A percentile compares a stretch with the other conserved stretches of the same genome.
Evolutionary conservation across 1,139 yeast genomes (phyloP).

Genomic region (Debaryomycetaceae sp.): DNA sequence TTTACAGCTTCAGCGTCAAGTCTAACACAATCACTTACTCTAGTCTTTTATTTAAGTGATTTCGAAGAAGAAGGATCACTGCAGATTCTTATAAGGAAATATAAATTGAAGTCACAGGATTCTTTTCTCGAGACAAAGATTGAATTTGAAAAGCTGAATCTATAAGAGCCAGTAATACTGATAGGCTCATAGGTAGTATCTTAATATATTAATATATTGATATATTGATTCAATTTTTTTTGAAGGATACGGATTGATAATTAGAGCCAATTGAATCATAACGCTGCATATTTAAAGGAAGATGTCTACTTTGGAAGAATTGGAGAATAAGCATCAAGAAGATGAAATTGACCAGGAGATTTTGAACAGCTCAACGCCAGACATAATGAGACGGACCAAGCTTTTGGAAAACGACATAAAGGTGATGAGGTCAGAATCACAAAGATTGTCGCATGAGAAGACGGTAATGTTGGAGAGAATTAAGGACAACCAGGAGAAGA

Average conservation of each 20-base stretch:
- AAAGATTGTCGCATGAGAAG: constrained; percentile 88
- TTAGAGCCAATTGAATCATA: not conserved
- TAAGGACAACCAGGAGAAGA: constrained; percentile 94
- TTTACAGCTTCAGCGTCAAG: too few species aligned
- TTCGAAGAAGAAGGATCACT: too few species aligned
- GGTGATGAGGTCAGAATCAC: constrained; percentile 90
- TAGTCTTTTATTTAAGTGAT: too few species aligned
- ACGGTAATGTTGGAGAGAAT: constrained; percentile 90
- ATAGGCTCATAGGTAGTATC: too few species aligned
- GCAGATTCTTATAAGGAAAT: too few species aligned
- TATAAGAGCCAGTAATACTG: too few species aligned
- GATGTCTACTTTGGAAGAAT: constrained; percentile 71
- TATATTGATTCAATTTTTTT: constrained; percentile 1
- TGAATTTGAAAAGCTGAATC: too few species aligned
- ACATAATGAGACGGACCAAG: constrained; percentile 81
- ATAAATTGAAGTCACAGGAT: too few species aligned
- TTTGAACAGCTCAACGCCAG: constrained; percentile 72
- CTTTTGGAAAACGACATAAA: constrained; percentile 92
- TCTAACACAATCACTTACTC: too few species aligned
- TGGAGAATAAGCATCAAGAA: constrained; percentile 48
- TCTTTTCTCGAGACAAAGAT: too few species aligned
- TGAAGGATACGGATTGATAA: not conserved
- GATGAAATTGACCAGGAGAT: constrained; percentile 76
- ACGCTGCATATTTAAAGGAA: not conserved
- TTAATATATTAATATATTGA: too few species aligned